phyloP scores from a whole-genome alignment of 306 rosid species.

The Ochetophila trinervis region DNA sequence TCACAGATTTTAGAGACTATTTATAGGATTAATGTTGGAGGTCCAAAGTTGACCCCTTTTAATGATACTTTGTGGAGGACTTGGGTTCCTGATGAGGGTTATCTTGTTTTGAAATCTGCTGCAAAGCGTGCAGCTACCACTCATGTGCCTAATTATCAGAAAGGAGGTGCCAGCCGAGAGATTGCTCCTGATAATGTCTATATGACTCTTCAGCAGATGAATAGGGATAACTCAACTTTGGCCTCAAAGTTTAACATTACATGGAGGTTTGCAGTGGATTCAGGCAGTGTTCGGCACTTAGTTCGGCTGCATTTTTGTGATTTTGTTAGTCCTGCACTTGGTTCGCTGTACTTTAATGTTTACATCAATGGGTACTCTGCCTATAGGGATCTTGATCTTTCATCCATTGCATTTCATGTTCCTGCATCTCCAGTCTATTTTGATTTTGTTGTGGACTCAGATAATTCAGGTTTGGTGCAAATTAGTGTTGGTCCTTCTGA shows the following conservation, averaged over 20 bases:
- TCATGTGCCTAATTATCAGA: conserved; percentile 63
- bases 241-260: conserved; percentile 67
- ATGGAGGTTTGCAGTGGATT: conserved; percentile 67
- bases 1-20: conserved; percentile 67
- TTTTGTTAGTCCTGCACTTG: conserved; percentile 65
- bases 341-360: conserved; percentile 71
- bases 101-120: conserved; percentile 56
- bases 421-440: conserved; percentile 74
- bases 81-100: conserved; percentile 87
- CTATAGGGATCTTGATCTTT: conserved; percentile 74
- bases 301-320: conserved; percentile 93
- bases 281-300: conserved; percentile 41
- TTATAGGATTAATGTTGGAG: conserved; percentile 84
- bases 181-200: conserved; percentile 81
- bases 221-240: conserved; percentile 42
- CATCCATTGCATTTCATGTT: conserved; percentile 45
- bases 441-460: conserved; percentile 74
- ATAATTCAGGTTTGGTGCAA: conserved; percentile 47
- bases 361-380: conserved; percentile 76
- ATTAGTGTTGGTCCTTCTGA: conserved; percentile 90
- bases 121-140: conserved; percentile 56
- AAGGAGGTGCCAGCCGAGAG: conserved; percentile 64
- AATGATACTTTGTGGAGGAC: conserved; percentile 95
- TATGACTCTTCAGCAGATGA: conserved; percentile 91
- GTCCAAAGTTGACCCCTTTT: conserved; percentile 67